These are phyloP conservation scores for Cutaneotrichosporon cavernicola DNA, from an alignment of 1,284 basidiomycete genomes.

Conservation along the genomic window DNA sequence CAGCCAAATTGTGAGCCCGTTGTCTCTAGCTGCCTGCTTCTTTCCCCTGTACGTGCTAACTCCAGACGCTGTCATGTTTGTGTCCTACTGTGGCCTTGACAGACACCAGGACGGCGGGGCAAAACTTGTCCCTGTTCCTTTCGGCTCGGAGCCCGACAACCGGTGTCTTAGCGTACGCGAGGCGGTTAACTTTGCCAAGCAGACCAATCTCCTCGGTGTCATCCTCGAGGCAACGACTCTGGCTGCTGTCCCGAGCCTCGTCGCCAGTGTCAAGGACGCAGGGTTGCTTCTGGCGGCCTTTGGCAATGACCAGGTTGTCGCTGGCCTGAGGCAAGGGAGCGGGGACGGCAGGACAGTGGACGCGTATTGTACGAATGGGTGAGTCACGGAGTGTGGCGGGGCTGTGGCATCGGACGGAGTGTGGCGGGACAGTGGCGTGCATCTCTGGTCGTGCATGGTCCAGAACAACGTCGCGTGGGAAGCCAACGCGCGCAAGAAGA, in stretches of 20 bases:
- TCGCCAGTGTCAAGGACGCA: slow-evolving; percentile 79
- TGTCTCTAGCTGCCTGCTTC: slow-evolving; percentile 36
- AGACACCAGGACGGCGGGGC: slow-evolving; percentile 31
- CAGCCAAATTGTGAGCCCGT: slow-evolving; percentile 79
- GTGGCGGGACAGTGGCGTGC: background rate
- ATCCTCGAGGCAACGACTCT: slow-evolving; percentile 85
- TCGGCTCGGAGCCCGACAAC: slow-evolving; percentile 56
- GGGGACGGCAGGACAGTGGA: slow-evolving; percentile 49
- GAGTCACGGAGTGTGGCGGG: slow-evolving; percentile 22
- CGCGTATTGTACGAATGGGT: slow-evolving; percentile 51
- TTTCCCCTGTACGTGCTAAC: slow-evolving; percentile 35
- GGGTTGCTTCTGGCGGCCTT: slow-evolving; percentile 83
- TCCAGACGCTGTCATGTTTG: slow-evolving; percentile 92
- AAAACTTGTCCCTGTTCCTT: slow-evolving; percentile 48
- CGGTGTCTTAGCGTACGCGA: slow-evolving; percentile 73
- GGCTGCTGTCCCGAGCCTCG: slow-evolving; percentile 73
- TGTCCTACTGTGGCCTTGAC: slow-evolving; percentile 75
- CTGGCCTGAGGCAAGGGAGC: slow-evolving; percentile 36
- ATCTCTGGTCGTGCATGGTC: background rate
- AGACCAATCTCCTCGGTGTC: slow-evolving; percentile 90
- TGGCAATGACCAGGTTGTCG: slow-evolving; percentile 59
- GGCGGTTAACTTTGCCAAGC: slow-evolving; percentile 90
- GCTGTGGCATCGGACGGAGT: background rate
- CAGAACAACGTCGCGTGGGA: background rate
- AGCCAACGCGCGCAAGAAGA: too few relatives aligned